Evolutionary conservation across 2,329 filamentous ascomycete genomes (phyloP).

Genomic region (Myriosclerotinia scirpicola): DNA sequence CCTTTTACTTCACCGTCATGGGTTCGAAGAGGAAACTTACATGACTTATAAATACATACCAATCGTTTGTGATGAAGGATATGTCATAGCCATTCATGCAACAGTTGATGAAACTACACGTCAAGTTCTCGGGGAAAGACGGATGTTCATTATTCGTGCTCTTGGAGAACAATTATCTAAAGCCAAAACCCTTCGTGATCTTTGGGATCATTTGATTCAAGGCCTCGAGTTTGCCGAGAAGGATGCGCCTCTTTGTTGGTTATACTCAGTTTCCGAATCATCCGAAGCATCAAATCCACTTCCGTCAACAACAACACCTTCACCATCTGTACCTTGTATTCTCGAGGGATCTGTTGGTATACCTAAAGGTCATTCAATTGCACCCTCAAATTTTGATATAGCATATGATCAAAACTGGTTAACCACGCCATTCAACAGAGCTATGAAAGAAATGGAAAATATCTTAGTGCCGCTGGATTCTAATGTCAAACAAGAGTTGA

Average conservation of each 20-base stretch:
- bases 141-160: slow-evolving; percentile 74
- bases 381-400: slow-evolving; percentile 69
- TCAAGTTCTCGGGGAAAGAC: slow-evolving; percentile 70
- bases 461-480: slow-evolving; percentile 62
- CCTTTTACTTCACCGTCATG: background rate
- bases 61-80: slow-evolving; percentile 69
- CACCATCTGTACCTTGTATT: slow-evolving; percentile 49
- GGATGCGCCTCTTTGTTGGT: slow-evolving; percentile 72
- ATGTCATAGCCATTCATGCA: slow-evolving; percentile 67
- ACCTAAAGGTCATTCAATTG: slow-evolving; percentile 61
- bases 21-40: slow-evolving; percentile 65
- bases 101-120: slow-evolving; percentile 78
- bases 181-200: slow-evolving; percentile 67
- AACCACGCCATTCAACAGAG: slow-evolving; percentile 66
- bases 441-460: slow-evolving; percentile 64
- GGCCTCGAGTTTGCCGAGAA: slow-evolving; percentile 70
- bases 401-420: slow-evolving; percentile 72
- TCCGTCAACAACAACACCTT: slow-evolving; percentile 41
- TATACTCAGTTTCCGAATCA: slow-evolving; percentile 74
- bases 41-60: slow-evolving; percentile 84
- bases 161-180: slow-evolving; percentile 71
- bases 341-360: slow-evolving; percentile 73
- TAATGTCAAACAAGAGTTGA: slow-evolving; percentile 51
- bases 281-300: slow-evolving; percentile 62
- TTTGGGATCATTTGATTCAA: slow-evolving; percentile 68